A percentile compares a stretch with the other conserved stretches of the same genome.
These are phyloP conservation scores for Lasiodiplodia theobromae DNA, from an alignment of 2,329 filamentous ascomycete genomes.

Conservation along the genomic window DNA sequence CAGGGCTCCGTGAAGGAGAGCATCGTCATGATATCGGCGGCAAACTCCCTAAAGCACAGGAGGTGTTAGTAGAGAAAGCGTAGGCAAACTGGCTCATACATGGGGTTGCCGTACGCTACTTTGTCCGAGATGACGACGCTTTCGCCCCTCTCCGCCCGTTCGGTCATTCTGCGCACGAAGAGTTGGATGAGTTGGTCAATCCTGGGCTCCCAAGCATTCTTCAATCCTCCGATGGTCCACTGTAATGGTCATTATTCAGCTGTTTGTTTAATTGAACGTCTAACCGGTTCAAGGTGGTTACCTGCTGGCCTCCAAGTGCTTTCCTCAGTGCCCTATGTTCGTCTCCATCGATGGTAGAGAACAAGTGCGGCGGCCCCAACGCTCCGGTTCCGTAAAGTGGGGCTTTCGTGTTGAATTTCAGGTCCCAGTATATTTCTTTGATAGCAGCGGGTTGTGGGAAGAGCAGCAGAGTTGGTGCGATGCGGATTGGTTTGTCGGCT, in stretches of 20 bases:
- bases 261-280: too few species aligned
- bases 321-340: conserved; percentile 46
- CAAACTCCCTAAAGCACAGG: conserved; percentile 42
- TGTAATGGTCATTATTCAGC: not conserved
- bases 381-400: conserved; percentile 46
- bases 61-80: not conserved
- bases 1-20: conserved; percentile 48
- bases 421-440: conserved; percentile 52
- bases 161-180: conserved; percentile 44
- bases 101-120: conserved; percentile 36
- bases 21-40: conserved; percentile 52
- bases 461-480: conserved; percentile 48
- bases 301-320: conserved; percentile 41
- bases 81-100: not conserved
- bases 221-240: conserved; percentile 50
- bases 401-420: conserved; percentile 46
- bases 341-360: conserved; percentile 44
- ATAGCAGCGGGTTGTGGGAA: conserved; percentile 46
- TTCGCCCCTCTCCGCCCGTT: conserved; percentile 36
- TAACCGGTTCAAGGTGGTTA: not conserved
- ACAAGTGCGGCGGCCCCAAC: conserved; percentile 47
- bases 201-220: conserved; percentile 48
- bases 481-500: conserved; percentile 47
- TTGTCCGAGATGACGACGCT: conserved; percentile 47
- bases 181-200: conserved; percentile 47